phyloP scores from a whole-genome alignment of 2,329 filamentous ascomycete species.

The Stemphylium beticola region DNA sequence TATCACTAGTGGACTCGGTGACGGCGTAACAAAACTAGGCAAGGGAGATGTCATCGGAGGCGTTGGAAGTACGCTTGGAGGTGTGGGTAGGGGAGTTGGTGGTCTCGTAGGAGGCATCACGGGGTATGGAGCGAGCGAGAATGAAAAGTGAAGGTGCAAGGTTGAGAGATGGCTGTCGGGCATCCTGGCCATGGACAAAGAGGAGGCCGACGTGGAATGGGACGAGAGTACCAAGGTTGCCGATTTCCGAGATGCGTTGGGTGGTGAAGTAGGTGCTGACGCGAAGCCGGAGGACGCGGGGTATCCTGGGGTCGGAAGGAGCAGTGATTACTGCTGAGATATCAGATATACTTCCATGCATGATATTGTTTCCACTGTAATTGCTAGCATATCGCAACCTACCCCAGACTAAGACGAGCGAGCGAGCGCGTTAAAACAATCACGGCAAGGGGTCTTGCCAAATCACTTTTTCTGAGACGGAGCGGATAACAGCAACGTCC shows the following conservation, averaged over 20 bases:
- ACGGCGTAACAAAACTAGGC: conserved; percentile 54
- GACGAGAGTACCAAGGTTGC: neutral
- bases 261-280: neutral
- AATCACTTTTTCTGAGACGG: too few species aligned
- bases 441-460: too few species aligned
- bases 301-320: neutral
- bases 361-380: neutral
- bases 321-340: neutral
- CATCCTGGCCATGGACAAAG: conserved; percentile 2
- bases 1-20: conserved; percentile 52
- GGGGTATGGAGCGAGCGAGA: conserved; percentile 28
- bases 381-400: too few species aligned
- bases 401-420: too few species aligned
- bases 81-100: conserved; percentile 48
- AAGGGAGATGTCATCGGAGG: conserved; percentile 55
- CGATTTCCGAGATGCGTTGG: neutral
- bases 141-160: conserved; percentile 27
- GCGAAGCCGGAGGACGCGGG: neutral
- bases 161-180: conserved; percentile 15
- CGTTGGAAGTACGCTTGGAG: conserved; percentile 51
- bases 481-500: too few species aligned
- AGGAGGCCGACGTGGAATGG: neutral
- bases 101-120: conserved; percentile 45
- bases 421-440: too few species aligned
- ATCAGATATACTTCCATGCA: neutral